Conservation (phyloP, 768 basidiomycete genomes). For the Dioszegia crocea region DNA sequence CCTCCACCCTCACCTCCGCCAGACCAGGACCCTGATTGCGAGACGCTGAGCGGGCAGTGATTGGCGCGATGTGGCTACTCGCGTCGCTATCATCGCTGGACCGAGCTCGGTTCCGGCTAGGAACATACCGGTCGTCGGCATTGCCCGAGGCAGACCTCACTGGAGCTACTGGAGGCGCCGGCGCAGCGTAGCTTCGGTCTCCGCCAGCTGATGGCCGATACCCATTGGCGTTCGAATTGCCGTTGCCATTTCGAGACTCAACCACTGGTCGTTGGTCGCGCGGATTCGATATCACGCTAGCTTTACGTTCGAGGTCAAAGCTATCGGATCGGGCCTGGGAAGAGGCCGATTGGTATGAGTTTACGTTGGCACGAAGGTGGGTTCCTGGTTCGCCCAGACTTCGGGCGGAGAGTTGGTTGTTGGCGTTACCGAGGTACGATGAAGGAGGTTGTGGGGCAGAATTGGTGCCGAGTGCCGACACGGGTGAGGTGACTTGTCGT, state of each 20-base stretch:
- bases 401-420: not conserved
- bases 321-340: conserved; percentile 29
- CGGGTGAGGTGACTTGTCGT: not conserved
- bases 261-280: conserved; percentile 13
- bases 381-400: not conserved
- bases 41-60: not conserved
- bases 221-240: conserved; percentile 2
- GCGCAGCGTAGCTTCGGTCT: not conserved
- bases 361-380: conserved; percentile 15
- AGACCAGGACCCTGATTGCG: conserved; percentile 1
- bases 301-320: conserved; percentile 49
- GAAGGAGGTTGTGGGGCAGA: conserved; percentile 2
- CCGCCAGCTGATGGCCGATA: not conserved
- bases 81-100: conserved; percentile 8
- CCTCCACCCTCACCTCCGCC: conserved; percentile 6
- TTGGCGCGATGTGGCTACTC: not conserved
- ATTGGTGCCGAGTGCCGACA: not conserved
- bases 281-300: conserved; percentile 24
- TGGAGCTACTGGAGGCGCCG: not conserved
- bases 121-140: not conserved
- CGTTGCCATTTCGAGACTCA: conserved; percentile 10
- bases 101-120: conserved; percentile 3
- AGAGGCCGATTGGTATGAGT: conserved; percentile 22
- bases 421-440: not conserved
- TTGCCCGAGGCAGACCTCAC: not conserved